These are phyloP conservation scores for Pseudozyma tsukubaensis DNA, from an alignment of 1,284 basidiomycete genomes.

Conservation along the genomic window DNA sequence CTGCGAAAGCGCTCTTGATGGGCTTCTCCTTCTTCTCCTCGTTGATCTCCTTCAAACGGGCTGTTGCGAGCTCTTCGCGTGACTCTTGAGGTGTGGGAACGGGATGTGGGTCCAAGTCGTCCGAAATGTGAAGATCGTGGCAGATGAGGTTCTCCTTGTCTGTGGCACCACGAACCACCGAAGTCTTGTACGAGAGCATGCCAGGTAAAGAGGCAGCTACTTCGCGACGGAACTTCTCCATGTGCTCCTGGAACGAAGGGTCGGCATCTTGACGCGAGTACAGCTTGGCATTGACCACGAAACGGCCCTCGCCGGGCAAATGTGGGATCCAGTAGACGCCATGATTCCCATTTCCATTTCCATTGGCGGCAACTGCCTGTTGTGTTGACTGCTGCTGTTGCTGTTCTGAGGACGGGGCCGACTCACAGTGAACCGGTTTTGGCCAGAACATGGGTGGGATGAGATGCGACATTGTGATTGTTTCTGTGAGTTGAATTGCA, in stretches of 20 bases:
- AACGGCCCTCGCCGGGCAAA: conserved; percentile 61
- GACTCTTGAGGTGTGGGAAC: conserved; percentile 22
- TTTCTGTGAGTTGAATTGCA: not conserved
- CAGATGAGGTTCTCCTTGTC: conserved; percentile 61
- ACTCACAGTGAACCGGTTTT: conserved; percentile 48
- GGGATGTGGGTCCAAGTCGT: conserved; percentile 63
- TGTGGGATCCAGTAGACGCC: conserved; percentile 57
- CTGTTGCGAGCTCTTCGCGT: conserved; percentile 19
- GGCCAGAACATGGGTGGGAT: conserved; percentile 51
- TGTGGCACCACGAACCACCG: conserved; percentile 51
- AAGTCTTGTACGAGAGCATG: conserved; percentile 63
- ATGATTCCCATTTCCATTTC: conserved; percentile 28
- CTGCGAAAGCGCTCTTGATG: conserved; percentile 40
- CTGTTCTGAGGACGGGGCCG: conserved; percentile 29
- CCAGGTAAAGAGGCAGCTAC: conserved; percentile 60
- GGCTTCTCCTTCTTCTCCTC: conserved; percentile 41
- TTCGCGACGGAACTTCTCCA: conserved; percentile 59
- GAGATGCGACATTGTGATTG: conserved; percentile 48
- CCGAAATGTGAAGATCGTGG: conserved; percentile 62
- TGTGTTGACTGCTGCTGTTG: conserved; percentile 14
- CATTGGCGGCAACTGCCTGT: conserved; percentile 14
- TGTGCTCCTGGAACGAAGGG: conserved; percentile 56
- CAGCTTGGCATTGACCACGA: conserved; percentile 61
- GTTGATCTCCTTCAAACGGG: conserved; percentile 37
- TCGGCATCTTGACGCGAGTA: conserved; percentile 59